Evolutionary conservation across 2,329 filamentous ascomycete species (phyloP), one percentile per base, ranked within the genome.

Genomic region (Hyphodiscus sp.): DNA sequence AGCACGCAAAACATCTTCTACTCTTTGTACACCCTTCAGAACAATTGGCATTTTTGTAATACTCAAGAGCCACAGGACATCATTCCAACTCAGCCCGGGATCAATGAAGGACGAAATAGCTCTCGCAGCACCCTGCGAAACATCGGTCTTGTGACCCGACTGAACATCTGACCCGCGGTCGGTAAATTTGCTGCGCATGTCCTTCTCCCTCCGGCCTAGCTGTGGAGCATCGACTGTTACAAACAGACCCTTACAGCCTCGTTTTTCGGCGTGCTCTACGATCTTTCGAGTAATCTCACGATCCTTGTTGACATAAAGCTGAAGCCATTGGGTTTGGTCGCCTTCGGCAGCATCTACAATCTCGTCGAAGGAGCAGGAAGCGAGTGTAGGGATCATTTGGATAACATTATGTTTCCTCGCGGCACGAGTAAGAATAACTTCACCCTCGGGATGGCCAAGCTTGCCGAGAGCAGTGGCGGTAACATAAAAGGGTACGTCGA

Each of bases 181-280:
- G 41, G 82, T 82, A 68, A 95, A 95, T 72, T 97, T 97, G 61
- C 80, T 82, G 41, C 94, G 88, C 94, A 97, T 97, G 69, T 97
- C 94, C 76, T 97, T 99, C 72, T 99, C 94, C 61, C 94, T 81
- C 41, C 94, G 85, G 43, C 94, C 94, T 20, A 99, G 84, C 71
- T 97, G 92, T 6, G 94, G 94, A 50, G 94, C 94, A 70, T 99
- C 94, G 52, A 99, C 94, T 2, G 94, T 99, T 74, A 99, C 96
- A 77, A 99, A 99, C 18, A 99, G 83, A 10, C 87, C 94, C 73
- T 89, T 94, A 78, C 94, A 97, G 23, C 94, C 94, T 52, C 94
- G 86, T 66, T 76, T 76, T 74, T 99, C 94, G 56, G 94, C 94
- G 71, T 97, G 90, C 73, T 92, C 71, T 47, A 99, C 87, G 63